Evolutionary conservation across 1,284 basidiomycete genomes (phyloP), one percentile per base, ranked within the genome.

Genomic region (Anthracocystis walkeri): DNA sequence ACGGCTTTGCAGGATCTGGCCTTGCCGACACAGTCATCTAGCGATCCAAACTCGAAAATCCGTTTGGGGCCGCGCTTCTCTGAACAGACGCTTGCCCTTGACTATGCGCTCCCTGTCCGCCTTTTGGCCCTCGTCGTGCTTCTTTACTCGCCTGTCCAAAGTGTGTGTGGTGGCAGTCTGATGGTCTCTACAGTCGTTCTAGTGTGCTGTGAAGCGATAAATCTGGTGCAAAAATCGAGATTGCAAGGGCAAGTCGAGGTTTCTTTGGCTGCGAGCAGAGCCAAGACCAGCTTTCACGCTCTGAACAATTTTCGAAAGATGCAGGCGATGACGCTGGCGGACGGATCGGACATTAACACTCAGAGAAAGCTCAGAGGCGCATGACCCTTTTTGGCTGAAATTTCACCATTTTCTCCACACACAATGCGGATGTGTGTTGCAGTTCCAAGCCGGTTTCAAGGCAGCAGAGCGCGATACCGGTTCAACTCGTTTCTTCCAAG

Each of bases 221-320:
- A 4, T 31, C 4, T 33, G 31, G 31, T 33, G 31, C 31, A 33
- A 33, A 33, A n/a, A n/a, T 33, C 31, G 31, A 33, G 16, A 41
- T 7, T 11, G 38, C 38, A 29, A 46, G 21, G 23, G 31, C 10
- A n/a, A n/a, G 49, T 12, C 18, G n/a, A 25, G 27, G 7, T 7
- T 11, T 33, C 31, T 33, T 33, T 40, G 51, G 44, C 8, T 8
- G 27, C 20, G 16, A 40, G 44, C 38, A 31, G 11, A 42, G 45
- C 29, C 35, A 44, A 42, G 49, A 7, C 35, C n/a, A 23, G 61
- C 67, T 71, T 71, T 71, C 68, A 71, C 68, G 68, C 58, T 65
- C 58, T 54, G 38, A 44, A 27, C 29, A 27, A 41, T 18, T 31
- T 31, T 16, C 27, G 3, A 11, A 40, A 54, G 33, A 52, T 51